phyloP scores from a whole-genome alignment of 805 yeast genomes.

The Ogataea thermomethanolica region DNA sequence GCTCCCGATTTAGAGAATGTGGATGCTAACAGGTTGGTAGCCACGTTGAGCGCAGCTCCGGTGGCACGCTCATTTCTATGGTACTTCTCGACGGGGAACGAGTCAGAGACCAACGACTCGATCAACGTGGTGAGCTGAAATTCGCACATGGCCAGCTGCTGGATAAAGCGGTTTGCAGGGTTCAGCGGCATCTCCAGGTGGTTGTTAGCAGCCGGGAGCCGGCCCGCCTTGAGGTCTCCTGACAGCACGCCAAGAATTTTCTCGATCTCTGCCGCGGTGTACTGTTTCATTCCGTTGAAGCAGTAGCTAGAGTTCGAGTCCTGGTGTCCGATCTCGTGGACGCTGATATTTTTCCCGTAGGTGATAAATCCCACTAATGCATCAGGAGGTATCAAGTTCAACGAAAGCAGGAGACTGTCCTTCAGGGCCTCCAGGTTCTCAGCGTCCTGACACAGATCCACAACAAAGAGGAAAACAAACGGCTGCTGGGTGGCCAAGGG shows the following conservation, averaged over 20 bases:
- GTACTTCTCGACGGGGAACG: slow-evolving; percentile 43
- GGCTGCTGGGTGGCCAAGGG: slow-evolving; percentile 32
- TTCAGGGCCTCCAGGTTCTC: slow-evolving; percentile 51
- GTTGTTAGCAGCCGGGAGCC: slow-evolving; percentile 7
- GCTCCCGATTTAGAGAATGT: slow-evolving; percentile 49
- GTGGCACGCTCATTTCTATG: slow-evolving; percentile 53
- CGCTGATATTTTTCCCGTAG: slow-evolving; percentile 56
- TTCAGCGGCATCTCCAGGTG: slow-evolving; percentile 20
- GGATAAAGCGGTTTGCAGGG: slow-evolving; percentile 41
- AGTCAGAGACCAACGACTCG: slow-evolving; percentile 46
- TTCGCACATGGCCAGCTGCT: slow-evolving; percentile 47
- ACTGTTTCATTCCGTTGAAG: slow-evolving; percentile 56
- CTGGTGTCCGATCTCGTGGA: slow-evolving; percentile 48
- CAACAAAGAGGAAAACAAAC: slow-evolving; percentile 49
- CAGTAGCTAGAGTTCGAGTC: slow-evolving; percentile 36
- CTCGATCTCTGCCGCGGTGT: slow-evolving; percentile 46
- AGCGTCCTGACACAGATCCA: slow-evolving; percentile 52
- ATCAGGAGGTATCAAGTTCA: slow-evolving; percentile 47
- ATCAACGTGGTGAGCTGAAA: slow-evolving; percentile 47
- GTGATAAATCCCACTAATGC: slow-evolving; percentile 56
- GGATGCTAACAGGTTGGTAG: slow-evolving; percentile 36
- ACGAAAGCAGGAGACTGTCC: slow-evolving; percentile 44
- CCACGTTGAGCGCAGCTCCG: slow-evolving; percentile 56
- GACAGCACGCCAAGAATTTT: slow-evolving; percentile 43
- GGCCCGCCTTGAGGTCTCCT: slow-evolving; percentile 25